Conservation (phyloP, 176 grass and related monocot species). For the Alloteropsis semialata region DNA sequence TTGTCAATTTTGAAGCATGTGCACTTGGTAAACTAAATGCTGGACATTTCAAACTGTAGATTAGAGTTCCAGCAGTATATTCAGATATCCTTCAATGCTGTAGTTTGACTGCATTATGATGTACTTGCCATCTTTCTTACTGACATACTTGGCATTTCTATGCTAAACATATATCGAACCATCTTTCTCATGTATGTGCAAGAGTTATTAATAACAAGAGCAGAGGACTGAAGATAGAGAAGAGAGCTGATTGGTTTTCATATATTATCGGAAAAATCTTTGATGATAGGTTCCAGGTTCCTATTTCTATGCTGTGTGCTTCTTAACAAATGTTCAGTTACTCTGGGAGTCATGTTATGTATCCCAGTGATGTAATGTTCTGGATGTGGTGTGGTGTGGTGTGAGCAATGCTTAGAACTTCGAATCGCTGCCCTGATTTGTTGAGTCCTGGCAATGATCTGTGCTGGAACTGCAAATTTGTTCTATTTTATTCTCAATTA, state of each 20-base stretch:
- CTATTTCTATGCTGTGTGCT: neutral
- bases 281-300: neutral
- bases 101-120: neutral
- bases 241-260: neutral
- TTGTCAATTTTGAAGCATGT: slow-evolving; percentile 31
- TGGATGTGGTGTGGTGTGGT: too few species aligned
- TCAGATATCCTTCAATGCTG: neutral
- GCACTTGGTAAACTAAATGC: slow-evolving; percentile 7
- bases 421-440: too few species aligned
- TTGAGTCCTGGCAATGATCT: too few species aligned
- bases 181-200: slow-evolving; percentile 1
- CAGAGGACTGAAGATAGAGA: neutral
- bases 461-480: too few species aligned
- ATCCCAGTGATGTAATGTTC: too few species aligned
- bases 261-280: neutral
- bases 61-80: slow-evolving; percentile 31
- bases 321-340: neutral
- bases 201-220: neutral
- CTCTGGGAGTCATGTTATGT: too few species aligned
- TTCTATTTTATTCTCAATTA: too few species aligned
- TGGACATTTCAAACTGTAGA: slow-evolving; percentile 30
- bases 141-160: neutral
- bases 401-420: too few species aligned
- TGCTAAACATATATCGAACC: neutral
- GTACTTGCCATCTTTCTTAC: neutral